phyloP scores from a whole-genome alignment of 805 yeast genomes.

The Tetrapisispora pingtungensis region DNA sequence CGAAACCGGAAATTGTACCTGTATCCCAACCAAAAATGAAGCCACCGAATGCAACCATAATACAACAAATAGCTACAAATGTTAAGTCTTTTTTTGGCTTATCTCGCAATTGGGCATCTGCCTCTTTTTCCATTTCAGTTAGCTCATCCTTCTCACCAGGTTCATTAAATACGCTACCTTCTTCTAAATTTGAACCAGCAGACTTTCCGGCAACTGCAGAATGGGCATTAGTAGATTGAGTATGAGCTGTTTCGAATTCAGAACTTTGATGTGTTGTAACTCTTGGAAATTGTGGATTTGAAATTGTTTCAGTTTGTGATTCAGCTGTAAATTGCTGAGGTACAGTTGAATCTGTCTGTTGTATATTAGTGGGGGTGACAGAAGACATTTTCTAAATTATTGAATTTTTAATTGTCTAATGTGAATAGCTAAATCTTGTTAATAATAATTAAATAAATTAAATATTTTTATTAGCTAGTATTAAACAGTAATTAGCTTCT shows the following conservation, averaged over 20 bases:
- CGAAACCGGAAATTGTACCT: slow-evolving; percentile 61
- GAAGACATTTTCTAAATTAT: neutral
- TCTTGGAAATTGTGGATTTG: neutral
- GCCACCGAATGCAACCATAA: slow-evolving; percentile 63
- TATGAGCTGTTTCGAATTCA: slow-evolving; percentile 1
- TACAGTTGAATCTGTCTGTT: neutral
- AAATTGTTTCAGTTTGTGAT: neutral
- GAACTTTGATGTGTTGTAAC: neutral
- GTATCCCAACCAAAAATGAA: slow-evolving; percentile 75
- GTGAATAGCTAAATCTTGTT: too few relatives aligned
- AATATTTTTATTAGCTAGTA: too few relatives aligned
- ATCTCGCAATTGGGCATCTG: slow-evolving; percentile 9
- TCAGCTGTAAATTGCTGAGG: too few relatives aligned
- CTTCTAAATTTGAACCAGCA: neutral
- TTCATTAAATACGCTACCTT: neutral
- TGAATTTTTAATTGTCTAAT: neutral
- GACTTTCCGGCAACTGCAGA: slow-evolving; percentile 1
- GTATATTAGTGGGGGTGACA: neutral
- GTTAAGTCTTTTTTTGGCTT: slow-evolving; percentile 24
- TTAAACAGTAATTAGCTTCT: too few relatives aligned
- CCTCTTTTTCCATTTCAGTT: slow-evolving; percentile 11
- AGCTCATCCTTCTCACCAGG: slow-evolving; percentile 28
- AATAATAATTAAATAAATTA: too few relatives aligned
- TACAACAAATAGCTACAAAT: slow-evolving; percentile 24
- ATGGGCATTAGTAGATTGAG: neutral